Percentiles rank a stretch among this genome's conserved stretches.
These are phyloP conservation scores for Stevia rebaudiana DNA, from an alignment of 140 eudicot genomes.

Conservation along the genomic window DNA sequence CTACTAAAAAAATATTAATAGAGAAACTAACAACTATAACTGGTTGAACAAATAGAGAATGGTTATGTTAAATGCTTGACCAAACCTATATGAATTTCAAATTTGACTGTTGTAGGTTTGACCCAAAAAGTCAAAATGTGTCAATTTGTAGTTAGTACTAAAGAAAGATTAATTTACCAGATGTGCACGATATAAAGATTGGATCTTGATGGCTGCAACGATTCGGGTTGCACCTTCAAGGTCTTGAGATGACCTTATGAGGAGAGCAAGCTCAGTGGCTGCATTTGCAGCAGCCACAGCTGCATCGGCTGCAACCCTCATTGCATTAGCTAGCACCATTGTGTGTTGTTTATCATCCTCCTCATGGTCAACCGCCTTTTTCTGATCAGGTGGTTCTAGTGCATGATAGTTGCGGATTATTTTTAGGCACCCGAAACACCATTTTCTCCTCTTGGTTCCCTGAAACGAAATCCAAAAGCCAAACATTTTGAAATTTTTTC, in stretches of 20 bases:
- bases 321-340: constrained; percentile 63
- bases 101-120: background rate
- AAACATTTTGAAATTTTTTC: background rate
- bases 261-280: constrained; percentile 79
- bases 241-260: constrained; percentile 36
- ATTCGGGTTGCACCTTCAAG: constrained; percentile 20
- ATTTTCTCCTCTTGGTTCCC: constrained; percentile 53
- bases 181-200: constrained; percentile 61
- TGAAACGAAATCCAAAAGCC: constrained; percentile 10
- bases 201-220: constrained; percentile 65
- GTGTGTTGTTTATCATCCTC: constrained; percentile 64
- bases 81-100: background rate
- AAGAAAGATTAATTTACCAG: constrained; percentile 39
- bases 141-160: background rate
- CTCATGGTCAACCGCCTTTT: constrained; percentile 28
- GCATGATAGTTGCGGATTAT: constrained; percentile 37
- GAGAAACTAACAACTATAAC: background rate
- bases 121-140: constrained; percentile 14
- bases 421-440: constrained; percentile 49
- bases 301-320: constrained; percentile 88
- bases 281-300: constrained; percentile 94
- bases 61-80: background rate
- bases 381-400: constrained; percentile 30
- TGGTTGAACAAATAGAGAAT: background rate
- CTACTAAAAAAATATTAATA: background rate